A percentile compares a stretch with the other conserved stretches of the same genome.
phyloP scores from a whole-genome alignment of 768 basidiomycete genomes.

The Roridomyces roridus region DNA sequence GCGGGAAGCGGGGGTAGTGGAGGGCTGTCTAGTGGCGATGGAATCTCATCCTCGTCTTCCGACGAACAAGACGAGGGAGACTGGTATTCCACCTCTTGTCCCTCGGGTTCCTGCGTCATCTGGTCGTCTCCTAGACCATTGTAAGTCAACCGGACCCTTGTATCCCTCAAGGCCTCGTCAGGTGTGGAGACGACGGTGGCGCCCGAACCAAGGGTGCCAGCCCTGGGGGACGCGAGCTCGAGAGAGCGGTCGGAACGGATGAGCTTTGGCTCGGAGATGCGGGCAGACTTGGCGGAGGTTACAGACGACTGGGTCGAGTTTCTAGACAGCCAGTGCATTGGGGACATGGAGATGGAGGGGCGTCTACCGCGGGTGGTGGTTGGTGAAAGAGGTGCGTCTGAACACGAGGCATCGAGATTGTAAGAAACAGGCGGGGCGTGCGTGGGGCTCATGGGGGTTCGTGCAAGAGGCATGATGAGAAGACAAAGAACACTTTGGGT shows the following conservation, averaged over 20 bases:
- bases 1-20: conserved; percentile 62
- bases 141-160: conserved; percentile 48
- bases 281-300: conserved; percentile 33
- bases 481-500: conserved; percentile 1
- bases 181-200: conserved; percentile 82
- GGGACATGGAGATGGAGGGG: conserved; percentile 48
- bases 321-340: conserved; percentile 61
- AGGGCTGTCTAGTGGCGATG: conserved; percentile 49
- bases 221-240: conserved; percentile 47
- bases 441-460: conserved; percentile 24
- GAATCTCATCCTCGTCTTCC: conserved; percentile 29
- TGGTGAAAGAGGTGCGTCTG: conserved; percentile 31
- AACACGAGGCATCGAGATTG: conserved; percentile 24
- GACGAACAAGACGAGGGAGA: conserved; percentile 17
- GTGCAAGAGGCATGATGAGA: conserved; percentile 28
- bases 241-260: conserved; percentile 46
- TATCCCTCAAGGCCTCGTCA: conserved; percentile 72
- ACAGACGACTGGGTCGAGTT: conserved; percentile 39
- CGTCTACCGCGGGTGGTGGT: conserved; percentile 34
- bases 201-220: conserved; percentile 67
- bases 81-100: conserved; percentile 7
- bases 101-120: conserved; percentile 7
- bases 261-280: conserved; percentile 51
- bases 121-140: conserved; percentile 25
- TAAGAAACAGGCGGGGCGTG: conserved; percentile 28